Evolutionary conservation across 495 filamentous ascomycete species (phyloP).

Genomic region (Tuber microsphaerosporum): DNA sequence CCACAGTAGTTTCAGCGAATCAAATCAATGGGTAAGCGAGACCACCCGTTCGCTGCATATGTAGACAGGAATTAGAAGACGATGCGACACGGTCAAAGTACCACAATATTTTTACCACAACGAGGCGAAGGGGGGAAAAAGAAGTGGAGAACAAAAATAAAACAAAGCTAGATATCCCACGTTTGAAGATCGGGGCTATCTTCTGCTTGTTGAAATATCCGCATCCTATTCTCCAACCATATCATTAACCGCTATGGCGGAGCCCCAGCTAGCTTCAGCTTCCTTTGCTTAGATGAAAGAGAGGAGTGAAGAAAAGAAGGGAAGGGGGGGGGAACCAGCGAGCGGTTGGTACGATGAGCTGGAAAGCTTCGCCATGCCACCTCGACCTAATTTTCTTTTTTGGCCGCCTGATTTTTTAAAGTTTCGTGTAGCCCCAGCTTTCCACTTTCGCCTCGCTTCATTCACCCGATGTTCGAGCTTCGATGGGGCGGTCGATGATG

Average conservation of each 20-base stretch:
- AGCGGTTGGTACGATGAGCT: neutral
- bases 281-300: neutral
- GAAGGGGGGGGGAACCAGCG: no score
- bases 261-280: neutral
- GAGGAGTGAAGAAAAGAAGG: neutral
- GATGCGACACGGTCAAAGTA: neutral
- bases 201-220: neutral
- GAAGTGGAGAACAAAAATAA: neutral
- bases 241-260: neutral
- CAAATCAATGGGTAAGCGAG: neutral
- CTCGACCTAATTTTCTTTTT: neutral
- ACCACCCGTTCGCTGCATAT: neutral
- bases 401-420: neutral
- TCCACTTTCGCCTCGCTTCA: neutral
- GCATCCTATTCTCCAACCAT: neutral
- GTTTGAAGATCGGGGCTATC: neutral
- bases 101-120: neutral
- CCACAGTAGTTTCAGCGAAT: neutral
- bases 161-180: neutral
- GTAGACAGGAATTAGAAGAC: neutral
- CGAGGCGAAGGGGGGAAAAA: neutral
- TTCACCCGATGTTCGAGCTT: neutral
- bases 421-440: neutral
- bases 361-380: neutral
- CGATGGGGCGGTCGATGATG: no score